phyloP scores from a whole-genome alignment of 768 basidiomycete genomes.

The Suillus placidus region DNA sequence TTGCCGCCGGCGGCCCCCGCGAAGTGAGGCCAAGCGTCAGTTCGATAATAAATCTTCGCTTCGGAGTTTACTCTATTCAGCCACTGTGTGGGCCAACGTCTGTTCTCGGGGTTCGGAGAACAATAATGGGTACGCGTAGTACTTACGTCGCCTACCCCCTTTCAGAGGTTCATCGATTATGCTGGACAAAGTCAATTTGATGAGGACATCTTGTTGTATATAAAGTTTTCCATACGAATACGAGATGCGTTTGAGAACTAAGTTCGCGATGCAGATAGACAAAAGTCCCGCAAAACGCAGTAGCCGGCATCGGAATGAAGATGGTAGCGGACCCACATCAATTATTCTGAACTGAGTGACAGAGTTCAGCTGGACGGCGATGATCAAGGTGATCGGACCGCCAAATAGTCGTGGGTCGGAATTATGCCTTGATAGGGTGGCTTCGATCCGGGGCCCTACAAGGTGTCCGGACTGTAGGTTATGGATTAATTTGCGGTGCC shows the following conservation, averaged over 20 bases:
- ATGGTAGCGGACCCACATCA: neutral
- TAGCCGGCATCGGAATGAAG: neutral
- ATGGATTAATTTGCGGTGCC: neutral
- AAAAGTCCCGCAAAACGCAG: neutral
- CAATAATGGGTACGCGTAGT: neutral
- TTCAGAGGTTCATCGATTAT: neutral
- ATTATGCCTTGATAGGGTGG: neutral
- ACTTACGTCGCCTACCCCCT: neutral
- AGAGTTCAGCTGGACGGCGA: neutral
- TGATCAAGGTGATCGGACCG: neutral
- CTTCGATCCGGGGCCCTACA: neutral
- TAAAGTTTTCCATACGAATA: too few relatives aligned
- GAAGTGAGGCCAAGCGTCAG: neutral
- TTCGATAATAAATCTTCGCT: neutral
- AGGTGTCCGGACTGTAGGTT: neutral
- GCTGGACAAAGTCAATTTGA: neutral
- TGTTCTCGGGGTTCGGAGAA: neutral
- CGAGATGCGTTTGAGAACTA: neutral
- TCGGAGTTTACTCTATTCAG: neutral
- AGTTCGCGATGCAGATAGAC: too few relatives aligned
- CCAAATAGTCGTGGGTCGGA: neutral
- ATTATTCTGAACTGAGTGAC: neutral
- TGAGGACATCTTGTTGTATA: neutral
- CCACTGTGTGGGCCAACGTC: neutral
- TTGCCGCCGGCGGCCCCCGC: neutral